phyloP scores from a whole-genome alignment of 176 grass and related monocot species.

The Aegilops speltoides region DNA sequence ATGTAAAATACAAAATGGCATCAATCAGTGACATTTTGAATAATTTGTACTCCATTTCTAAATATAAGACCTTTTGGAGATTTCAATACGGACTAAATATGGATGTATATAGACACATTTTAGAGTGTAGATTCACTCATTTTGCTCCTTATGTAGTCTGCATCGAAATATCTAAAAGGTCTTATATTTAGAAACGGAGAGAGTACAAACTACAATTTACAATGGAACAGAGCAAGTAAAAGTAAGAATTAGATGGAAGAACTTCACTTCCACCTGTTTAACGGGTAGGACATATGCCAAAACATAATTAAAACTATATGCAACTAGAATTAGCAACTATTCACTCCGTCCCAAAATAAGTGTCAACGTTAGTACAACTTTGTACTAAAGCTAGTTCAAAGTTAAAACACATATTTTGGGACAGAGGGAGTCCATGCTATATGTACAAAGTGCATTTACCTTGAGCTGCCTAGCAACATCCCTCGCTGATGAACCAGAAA shows the following conservation, averaged over 20 bases:
- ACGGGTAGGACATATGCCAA: background rate
- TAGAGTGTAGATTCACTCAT: too few relatives aligned
- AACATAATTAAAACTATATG: background rate
- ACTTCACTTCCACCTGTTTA: background rate
- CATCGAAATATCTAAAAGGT: too few relatives aligned
- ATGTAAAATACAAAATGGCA: background rate
- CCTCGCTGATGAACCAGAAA: conserved; percentile 87
- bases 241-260: background rate
- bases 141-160: too few relatives aligned
- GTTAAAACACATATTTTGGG: too few relatives aligned
- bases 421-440: too few relatives aligned
- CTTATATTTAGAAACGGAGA: too few relatives aligned
- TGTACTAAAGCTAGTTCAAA: too few relatives aligned
- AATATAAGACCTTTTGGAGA: too few relatives aligned
- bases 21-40: background rate
- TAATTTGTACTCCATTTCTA: background rate
- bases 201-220: background rate
- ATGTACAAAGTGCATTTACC: conserved; percentile 41
- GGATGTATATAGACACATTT: too few relatives aligned
- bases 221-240: background rate
- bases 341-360: too few relatives aligned
- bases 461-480: conserved; percentile 96
- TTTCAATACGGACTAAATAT: too few relatives aligned
- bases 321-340: background rate
- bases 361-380: too few relatives aligned